A percentile compares a stretch with the other conserved stretches of the same genome.
Conservation (phyloP, 2,329 filamentous ascomycete species). For the Triangularia setosa region DNA sequence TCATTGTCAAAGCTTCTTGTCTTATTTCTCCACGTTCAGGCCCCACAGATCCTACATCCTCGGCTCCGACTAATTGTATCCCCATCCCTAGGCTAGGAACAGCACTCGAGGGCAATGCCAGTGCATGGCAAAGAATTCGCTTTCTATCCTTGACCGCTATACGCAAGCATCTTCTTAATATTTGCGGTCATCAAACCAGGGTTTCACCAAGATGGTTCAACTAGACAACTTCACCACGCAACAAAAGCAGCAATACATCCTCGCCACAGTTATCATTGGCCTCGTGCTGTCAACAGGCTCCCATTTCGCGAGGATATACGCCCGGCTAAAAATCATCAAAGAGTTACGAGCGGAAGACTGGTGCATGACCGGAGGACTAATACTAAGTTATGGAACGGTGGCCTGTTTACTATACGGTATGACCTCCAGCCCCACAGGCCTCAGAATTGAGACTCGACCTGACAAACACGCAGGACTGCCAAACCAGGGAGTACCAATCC, state of each 20-base stretch:
- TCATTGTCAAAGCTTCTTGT: background rate
- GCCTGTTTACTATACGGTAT: constrained; percentile 7
- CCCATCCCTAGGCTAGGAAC: background rate
- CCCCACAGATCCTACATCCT: background rate
- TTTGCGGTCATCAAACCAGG: too few relatives aligned
- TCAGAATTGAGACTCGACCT: background rate
- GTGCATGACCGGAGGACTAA: constrained; percentile 7
- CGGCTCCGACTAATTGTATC: background rate
- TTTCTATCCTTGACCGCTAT: background rate
- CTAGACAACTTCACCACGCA: constrained; percentile 12
- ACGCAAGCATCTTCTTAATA: background rate
- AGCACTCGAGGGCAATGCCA: background rate
- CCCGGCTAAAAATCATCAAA: constrained; percentile 1
- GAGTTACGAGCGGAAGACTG: constrained; percentile 10
- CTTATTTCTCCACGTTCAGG: background rate
- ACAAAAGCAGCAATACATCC: constrained; percentile 9
- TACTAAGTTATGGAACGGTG: constrained; percentile 10
- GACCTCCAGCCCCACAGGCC: background rate
- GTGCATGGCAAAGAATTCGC: background rate
- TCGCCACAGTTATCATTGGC: constrained; percentile 7
- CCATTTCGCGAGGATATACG: constrained; percentile 1
- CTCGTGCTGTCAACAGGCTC: constrained; percentile 7
- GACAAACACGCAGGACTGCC: background rate
- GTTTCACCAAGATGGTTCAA: constrained; percentile 2
- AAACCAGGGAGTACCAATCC: constrained; percentile 1